phyloP scores from a whole-genome alignment of 768 basidiomycete genomes.

The Chalciporus sphaerocephalus region DNA sequence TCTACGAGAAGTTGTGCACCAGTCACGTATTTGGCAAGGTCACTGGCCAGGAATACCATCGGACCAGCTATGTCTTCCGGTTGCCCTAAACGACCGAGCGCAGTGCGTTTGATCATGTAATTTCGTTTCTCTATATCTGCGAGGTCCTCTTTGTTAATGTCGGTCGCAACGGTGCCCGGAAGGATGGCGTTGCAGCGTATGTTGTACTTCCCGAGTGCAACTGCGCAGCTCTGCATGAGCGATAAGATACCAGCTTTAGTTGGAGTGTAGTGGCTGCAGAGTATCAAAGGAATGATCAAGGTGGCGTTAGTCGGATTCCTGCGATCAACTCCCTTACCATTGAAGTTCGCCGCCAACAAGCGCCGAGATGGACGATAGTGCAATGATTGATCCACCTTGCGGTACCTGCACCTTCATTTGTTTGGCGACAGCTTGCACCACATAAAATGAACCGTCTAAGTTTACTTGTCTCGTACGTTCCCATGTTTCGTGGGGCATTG shows the following conservation, averaged over 20 bases:
- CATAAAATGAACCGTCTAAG: slow-evolving; percentile 71
- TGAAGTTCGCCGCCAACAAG: slow-evolving; percentile 73
- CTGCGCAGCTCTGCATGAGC: slow-evolving; percentile 70
- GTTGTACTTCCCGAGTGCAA: slow-evolving; percentile 70
- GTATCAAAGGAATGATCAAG: neutral
- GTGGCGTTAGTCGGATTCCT: neutral
- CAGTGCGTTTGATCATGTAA: slow-evolving; percentile 61
- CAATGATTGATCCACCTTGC: slow-evolving; percentile 71
- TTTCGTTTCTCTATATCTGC: slow-evolving; percentile 53
- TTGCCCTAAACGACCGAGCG: slow-evolving; percentile 61
- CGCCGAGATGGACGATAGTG: slow-evolving; percentile 74
- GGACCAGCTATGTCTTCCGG: slow-evolving; percentile 40
- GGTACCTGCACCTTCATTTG: slow-evolving; percentile 69
- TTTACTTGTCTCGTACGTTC: slow-evolving; percentile 52
- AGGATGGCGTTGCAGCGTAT: slow-evolving; percentile 70
- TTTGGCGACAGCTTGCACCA: slow-evolving; percentile 67
- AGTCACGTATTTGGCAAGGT: slow-evolving; percentile 66
- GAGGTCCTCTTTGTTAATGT: slow-evolving; percentile 76
- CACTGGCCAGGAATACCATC: slow-evolving; percentile 68
- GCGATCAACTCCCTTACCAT: slow-evolving; percentile 35
- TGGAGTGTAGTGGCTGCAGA: slow-evolving; percentile 65
- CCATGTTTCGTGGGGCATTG: slow-evolving; percentile 47
- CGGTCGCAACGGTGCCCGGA: slow-evolving; percentile 75
- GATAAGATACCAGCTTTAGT: slow-evolving; percentile 76
- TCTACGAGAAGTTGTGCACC: slow-evolving; percentile 46